Evolutionary conservation across 805 yeast genomes (phyloP), one percentile per base, ranked within the genome.

Genomic region (Metschnikowia colocasiae): DNA sequence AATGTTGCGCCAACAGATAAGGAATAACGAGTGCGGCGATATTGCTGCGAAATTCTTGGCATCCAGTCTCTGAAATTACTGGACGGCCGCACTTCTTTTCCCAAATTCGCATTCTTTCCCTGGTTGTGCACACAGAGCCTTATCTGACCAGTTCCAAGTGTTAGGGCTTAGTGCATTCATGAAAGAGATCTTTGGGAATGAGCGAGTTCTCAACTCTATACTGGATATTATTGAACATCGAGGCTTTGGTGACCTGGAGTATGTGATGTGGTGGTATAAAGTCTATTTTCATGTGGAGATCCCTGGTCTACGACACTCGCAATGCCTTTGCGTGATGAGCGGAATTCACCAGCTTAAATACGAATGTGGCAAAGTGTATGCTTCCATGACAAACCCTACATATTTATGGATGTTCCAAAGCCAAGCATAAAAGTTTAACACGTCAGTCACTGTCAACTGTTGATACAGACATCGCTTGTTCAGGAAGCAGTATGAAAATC

Each of bases 1-100:
- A 23, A 36, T 8, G 19, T n/a, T 19, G 34, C 42, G 42, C 42
- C 23, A 29, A 39, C 34, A 29, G 42, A 39, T 39, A 39, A 39
- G 30, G 34, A 39, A 18, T 4, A 20, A 27, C 27, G 18, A 29
- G n/a, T n/a, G 42, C 26, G 9, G 30, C 15, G 4, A 9, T 12
- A 19, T 20, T 22, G 27, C 16, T 9, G 25, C 38, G 27, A 15
- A 29, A 29, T 19, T 29, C 42, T 39, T 30, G 42, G 34, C 27
- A 39, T 6, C 20, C 13, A 10, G 18, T 19, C 18, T 19, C 8
- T 39, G 29, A 2, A 29, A 15, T 19, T 39, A 29, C 19, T 29
- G 34, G 34, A 7, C 19, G n/a, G n/a, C 34, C 42, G 33, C 42
- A 30, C 42, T 39, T 39, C 29, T 39, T 39, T 29, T 5, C 42